Base-by-base conservation (phyloP, 371 early-diverging fungal genomes). In the Mucor racemosus region DNA sequence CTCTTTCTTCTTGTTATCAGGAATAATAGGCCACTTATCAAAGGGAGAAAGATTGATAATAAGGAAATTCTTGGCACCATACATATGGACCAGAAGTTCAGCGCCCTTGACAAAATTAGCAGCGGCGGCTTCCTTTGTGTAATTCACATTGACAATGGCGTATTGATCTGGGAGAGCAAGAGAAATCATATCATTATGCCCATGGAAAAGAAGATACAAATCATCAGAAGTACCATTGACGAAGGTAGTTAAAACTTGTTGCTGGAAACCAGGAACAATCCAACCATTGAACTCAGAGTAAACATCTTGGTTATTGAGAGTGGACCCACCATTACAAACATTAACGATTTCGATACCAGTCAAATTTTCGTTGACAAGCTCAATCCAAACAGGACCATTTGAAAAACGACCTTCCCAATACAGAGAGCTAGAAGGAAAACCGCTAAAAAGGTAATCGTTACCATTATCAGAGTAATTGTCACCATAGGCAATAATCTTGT, bases 351-450 rank as follows among this genome's bases (percentile, higher is more conserved):
- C 58, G 56, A 72, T 66, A 9, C 48, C 48, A 0, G 70, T 62
- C n/a, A 76, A 13, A 1, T 55, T 41, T 14, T 78, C 64, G 21
- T 84, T 75, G 0, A 84, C 64, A 62, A 86, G 72, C 59, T 88
- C 87, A 40, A 78, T 58, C 85, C 86, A 89, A 33, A 81, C 75
- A 40, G 85, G 86, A 36, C 88, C 87, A 68, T 87, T 86, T 5
- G 79, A 66, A 63, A 72, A 84, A 34, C 86, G 80, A 5, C 88
- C 88, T 14, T 77, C 67, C 64, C 66, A 86, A 71, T 83, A 85
- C 33, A 67, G 64, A 15, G 73, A 65, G n/a, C n/a, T n/a, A 14
- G 68, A 65, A 8, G 78, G 73, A 50, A 74, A 71, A 1, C 56
- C 50, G 48, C 62, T 59, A 44, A 65, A 46, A 14, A 33, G 48